phyloP scores from a whole-genome alignment of 148 eudicot species.

The Bassia scoparia region DNA sequence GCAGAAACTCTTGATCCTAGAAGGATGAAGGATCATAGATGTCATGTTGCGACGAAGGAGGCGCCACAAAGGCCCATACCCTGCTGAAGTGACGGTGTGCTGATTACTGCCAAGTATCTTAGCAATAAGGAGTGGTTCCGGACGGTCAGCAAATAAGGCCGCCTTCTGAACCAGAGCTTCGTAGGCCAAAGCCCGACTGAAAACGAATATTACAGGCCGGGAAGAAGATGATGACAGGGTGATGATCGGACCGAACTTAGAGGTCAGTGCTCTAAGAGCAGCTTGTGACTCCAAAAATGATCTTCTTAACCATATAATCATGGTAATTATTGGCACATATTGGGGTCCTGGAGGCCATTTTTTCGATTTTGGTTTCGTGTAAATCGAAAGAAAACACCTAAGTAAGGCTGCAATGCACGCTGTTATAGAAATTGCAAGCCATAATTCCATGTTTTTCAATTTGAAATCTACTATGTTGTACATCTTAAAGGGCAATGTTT shows the following conservation, averaged over 20 bases:
- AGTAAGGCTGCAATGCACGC: slow-evolving; percentile 1
- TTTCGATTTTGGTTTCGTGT: not conserved
- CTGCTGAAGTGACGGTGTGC: slow-evolving; percentile 42
- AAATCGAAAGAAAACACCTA: not conserved
- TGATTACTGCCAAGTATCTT: slow-evolving; percentile 32
- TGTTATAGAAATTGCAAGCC: slow-evolving; percentile 8
- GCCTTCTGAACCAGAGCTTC: slow-evolving; percentile 36
- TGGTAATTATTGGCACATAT: slow-evolving; percentile 9
- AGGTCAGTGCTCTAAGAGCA: not conserved
- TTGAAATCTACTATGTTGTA: not conserved
- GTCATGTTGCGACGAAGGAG: slow-evolving; percentile 31
- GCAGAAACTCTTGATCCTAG: slow-evolving; percentile 20
- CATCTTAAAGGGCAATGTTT: not conserved
- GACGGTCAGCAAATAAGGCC: slow-evolving; percentile 37
- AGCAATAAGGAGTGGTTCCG: slow-evolving; percentile 22
- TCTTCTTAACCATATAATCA: slow-evolving; percentile 17
- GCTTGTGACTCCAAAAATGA: slow-evolving; percentile 14
- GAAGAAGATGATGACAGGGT: slow-evolving; percentile 19
- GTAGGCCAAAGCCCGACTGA: slow-evolving; percentile 30
- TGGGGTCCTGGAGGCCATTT: slow-evolving; percentile 20
- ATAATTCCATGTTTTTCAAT: slow-evolving; percentile 12
- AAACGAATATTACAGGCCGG: slow-evolving; percentile 27
- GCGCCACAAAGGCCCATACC: slow-evolving; percentile 43
- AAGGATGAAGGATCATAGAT: slow-evolving; percentile 32
- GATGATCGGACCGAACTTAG: slow-evolving; percentile 37